phyloP scores from a whole-genome alignment of 2,329 filamentous ascomycete species.

The Paecilomyces sp. region DNA sequence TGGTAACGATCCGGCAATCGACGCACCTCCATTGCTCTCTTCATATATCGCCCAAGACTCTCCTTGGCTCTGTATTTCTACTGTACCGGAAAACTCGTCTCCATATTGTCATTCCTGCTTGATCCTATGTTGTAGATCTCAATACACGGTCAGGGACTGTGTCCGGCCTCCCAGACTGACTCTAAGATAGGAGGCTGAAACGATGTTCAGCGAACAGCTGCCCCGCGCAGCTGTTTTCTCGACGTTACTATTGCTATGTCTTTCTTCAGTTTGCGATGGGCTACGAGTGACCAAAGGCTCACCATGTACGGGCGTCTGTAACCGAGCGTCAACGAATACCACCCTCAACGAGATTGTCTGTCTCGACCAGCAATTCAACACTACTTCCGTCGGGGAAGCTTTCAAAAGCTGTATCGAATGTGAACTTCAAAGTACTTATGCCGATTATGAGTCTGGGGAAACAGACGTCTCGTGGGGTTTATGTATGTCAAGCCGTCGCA shows the following conservation, averaged over 20 bases:
- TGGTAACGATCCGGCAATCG: background rate
- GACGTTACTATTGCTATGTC: constrained; percentile 12
- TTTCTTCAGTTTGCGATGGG: constrained; percentile 15
- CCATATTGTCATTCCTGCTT: background rate
- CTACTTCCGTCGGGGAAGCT: constrained; percentile 22
- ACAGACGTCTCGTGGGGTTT: constrained; percentile 41
- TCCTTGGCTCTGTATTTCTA: background rate
- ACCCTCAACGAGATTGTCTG: constrained; percentile 36
- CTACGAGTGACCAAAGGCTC: constrained; percentile 29
- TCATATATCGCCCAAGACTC: background rate
- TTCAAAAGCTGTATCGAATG: constrained; percentile 37
- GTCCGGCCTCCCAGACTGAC: background rate
- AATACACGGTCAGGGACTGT: background rate
- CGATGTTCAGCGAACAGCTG: background rate
- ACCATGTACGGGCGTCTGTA: constrained; percentile 30
- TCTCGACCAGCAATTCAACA: constrained; percentile 28
- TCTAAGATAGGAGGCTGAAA: background rate
- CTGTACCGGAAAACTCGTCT: background rate
- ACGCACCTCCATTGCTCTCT: background rate
- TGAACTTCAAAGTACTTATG: constrained; percentile 32
- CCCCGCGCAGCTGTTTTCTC: constrained; percentile 2
- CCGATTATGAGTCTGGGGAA: constrained; percentile 24
- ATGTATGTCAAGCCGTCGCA: constrained; percentile 25
- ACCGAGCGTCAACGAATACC: constrained; percentile 24
- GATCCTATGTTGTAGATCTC: background rate